Base-by-base conservation (phyloP, 441 rosid species). In the Pelargonium citronellum region DNA sequence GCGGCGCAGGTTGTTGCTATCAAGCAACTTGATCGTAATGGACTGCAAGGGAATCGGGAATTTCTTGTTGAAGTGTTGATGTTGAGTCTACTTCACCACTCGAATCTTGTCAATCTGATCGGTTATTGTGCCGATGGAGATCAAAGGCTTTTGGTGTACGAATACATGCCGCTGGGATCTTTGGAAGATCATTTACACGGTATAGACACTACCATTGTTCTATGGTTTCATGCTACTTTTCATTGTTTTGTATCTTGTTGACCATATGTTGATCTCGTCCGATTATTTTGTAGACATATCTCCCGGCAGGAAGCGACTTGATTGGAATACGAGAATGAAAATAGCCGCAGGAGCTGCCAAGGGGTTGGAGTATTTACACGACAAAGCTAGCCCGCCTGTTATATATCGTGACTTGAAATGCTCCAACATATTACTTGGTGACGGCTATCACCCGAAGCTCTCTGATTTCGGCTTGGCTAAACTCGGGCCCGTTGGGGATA, bases 381-480 rank as follows among this genome's bases (percentile, higher is more conserved):
- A 93, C 72, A 85, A 83, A 83, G 91, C 95, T 75, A 89, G 74
- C 10, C 97, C 98, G 3, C 97, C 98, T 10, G 97, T 93, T 76
- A 93, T 93, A 81, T 94, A 87, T 62, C 94, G 98, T 5, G 97
- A 92, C 77, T 81, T 92, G 66, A 92, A 92, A 80, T 89, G 97
- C 81, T 91, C 97, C 5, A 91, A 93, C 80, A 91, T 91, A 75
- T 82, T 93, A 73, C 98, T 93, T n/a, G 87, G 82, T 4, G 91
- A 89, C 73, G 90, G 81, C 74, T 93, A 85, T 80, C 85, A 91
- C 66, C 91, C 98, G 2, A 93, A 89, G 81, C 82, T 93, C 66
- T 94, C 98, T 53, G 98, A 94, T 83, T 91, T 94, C 64, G 98
- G 98, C 47, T 84, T 94, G 83, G 98, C 98, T 53, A 94, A 91